These are phyloP conservation scores for Zancudomyces culisetae DNA, from an alignment of 371 early-diverging fungal species.

Conservation along the genomic window DNA sequence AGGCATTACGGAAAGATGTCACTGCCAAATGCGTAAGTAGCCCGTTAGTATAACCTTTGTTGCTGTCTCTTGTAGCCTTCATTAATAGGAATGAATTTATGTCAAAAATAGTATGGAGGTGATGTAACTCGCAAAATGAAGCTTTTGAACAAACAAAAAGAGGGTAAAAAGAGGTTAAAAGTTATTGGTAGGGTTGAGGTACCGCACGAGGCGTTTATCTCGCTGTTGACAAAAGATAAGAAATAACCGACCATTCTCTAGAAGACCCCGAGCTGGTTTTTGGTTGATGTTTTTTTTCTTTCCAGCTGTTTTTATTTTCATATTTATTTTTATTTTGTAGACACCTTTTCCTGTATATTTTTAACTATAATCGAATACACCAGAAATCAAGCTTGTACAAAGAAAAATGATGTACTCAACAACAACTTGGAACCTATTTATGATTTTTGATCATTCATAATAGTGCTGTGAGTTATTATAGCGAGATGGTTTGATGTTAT, in stretches of 20 bases:
- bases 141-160: conserved; percentile 44
- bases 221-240: background rate
- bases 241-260: background rate
- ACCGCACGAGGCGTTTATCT: conserved; percentile 24
- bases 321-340: background rate
- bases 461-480: too few relatives aligned
- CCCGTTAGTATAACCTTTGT: background rate
- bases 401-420: too few relatives aligned
- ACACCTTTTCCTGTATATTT: background rate
- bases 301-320: background rate
- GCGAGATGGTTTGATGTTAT: too few relatives aligned
- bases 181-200: conserved; percentile 25
- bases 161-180: conserved; percentile 42
- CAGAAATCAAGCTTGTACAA: too few relatives aligned
- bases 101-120: conserved; percentile 42
- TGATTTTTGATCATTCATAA: too few relatives aligned
- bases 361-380: background rate
- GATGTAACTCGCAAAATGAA: conserved; percentile 55
- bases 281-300: too few relatives aligned
- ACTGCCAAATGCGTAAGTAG: conserved; percentile 76
- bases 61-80: too few relatives aligned
- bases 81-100: too few relatives aligned
- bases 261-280: too few relatives aligned
- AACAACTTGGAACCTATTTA: too few relatives aligned
- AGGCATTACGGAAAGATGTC: conserved; percentile 77